A percentile compares a stretch with the other conserved stretches of the same genome.
phyloP scores from a whole-genome alignment of 2,329 filamentous ascomycete genomes.

The Xylaria sp. region DNA sequence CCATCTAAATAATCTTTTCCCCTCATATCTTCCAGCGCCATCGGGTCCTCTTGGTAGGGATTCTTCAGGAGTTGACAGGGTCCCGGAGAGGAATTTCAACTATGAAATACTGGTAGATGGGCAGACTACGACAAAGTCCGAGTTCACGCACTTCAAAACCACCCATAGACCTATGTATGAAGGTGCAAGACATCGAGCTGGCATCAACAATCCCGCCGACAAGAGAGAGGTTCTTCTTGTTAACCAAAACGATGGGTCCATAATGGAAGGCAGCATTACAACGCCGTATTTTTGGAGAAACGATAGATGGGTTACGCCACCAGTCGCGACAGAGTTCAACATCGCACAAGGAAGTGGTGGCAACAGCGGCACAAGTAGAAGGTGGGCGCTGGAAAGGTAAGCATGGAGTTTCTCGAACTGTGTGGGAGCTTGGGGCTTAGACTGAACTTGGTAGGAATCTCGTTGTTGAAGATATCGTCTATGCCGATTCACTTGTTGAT shows the following conservation, averaged over 20 bases:
- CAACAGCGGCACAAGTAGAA: conserved; percentile 81
- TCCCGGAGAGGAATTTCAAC: conserved; percentile 45
- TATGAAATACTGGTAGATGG: conserved; percentile 60
- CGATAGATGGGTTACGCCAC: conserved; percentile 82
- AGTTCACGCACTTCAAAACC: conserved; percentile 89
- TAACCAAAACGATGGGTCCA: conserved; percentile 65
- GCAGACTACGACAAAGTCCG: conserved; percentile 56
- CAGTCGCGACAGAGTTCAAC: conserved; percentile 59
- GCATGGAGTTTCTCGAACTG: not conserved
- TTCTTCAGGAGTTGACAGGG: conserved; percentile 23
- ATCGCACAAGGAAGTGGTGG: conserved; percentile 70
- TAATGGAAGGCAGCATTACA: conserved; percentile 89
- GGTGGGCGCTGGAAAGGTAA: conserved; percentile 81
- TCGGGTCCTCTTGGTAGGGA: conserved; percentile 34
- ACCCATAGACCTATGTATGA: conserved; percentile 79
- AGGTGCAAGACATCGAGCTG: conserved; percentile 69
- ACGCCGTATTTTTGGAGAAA: conserved; percentile 83
- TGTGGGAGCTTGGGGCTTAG: not conserved
- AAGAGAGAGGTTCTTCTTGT: conserved; percentile 79
- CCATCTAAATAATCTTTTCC: conserved; percentile 62
- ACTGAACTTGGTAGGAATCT: conserved; percentile 57
- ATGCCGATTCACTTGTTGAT: conserved; percentile 67
- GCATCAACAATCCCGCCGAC: conserved; percentile 59
- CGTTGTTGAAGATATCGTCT: conserved; percentile 72
- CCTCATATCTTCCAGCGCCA: conserved; percentile 63